Evolutionary conservation across 805 yeast genomes (phyloP).

Genomic region (Ascoidea tarda): DNA sequence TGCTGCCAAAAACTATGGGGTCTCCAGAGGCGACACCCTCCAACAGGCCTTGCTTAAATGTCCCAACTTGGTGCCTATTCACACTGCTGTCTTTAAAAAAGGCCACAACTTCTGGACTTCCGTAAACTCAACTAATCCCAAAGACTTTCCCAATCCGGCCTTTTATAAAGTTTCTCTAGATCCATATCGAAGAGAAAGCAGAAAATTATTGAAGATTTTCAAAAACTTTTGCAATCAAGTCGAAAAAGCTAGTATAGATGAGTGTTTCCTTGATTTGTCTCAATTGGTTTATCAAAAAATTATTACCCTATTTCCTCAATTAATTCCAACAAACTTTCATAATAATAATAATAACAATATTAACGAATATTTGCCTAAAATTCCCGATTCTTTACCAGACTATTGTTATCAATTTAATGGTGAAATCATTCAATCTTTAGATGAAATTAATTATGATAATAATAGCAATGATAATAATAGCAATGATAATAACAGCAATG

Average conservation of each 20-base stretch:
- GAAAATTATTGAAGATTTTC: constrained; percentile 61
- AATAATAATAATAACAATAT: constrained; percentile 8
- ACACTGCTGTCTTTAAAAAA: constrained; percentile 84
- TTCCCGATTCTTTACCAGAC: constrained; percentile 25
- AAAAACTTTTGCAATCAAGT: constrained; percentile 47
- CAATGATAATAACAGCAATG: too few relatives aligned
- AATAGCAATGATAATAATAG: constrained; percentile 3
- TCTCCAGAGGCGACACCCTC: constrained; percentile 62
- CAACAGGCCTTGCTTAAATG: constrained; percentile 62
- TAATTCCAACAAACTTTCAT: constrained; percentile 14
- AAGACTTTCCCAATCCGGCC: constrained; percentile 40
- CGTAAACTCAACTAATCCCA: constrained; percentile 27
- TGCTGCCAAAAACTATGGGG: constrained; percentile 78
- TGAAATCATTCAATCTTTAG: constrained; percentile 15
- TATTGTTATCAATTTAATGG: constrained; percentile 11
- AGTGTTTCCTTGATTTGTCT: constrained; percentile 79
- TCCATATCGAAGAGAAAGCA: constrained; percentile 78
- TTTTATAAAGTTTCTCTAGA: constrained; percentile 79
- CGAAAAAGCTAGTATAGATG: constrained; percentile 95
- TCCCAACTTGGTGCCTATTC: constrained; percentile 64
- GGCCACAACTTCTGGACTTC: constrained; percentile 83
- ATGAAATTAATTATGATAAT: constrained; percentile 5
- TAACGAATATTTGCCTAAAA: constrained; percentile 25
- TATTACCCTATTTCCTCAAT: constrained; percentile 30
- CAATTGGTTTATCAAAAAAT: constrained; percentile 34